These are phyloP conservation scores for Aaosphaeria arxii DNA, from an alignment of 2,329 filamentous ascomycete genomes.

Conservation along the genomic window DNA sequence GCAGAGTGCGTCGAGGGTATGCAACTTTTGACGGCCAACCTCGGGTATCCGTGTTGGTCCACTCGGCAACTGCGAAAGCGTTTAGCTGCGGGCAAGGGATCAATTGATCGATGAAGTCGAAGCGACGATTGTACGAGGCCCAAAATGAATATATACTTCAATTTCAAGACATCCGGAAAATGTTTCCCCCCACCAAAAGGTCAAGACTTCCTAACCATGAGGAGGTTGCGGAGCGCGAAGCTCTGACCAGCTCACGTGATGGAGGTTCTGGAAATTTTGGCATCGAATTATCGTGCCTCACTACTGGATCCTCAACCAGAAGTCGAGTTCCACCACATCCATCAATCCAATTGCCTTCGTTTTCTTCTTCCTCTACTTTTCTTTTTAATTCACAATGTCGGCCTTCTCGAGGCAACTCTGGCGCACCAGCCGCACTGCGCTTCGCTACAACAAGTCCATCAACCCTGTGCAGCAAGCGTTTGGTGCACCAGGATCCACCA, in stretches of 20 bases:
- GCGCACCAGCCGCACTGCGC: conserved; percentile 74
- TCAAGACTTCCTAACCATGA: too few relatives aligned
- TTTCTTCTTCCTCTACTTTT: conserved; percentile 21
- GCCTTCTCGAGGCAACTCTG: conserved; percentile 78
- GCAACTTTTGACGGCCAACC: conserved; percentile 14
- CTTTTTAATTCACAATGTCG: conserved; percentile 63
- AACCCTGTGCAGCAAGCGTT: conserved; percentile 75
- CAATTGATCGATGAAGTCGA: not conserved
- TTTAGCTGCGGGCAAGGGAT: not conserved
- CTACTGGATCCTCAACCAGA: too few relatives aligned
- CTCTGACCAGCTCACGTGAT: not conserved
- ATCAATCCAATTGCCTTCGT: conserved; percentile 9
- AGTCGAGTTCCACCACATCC: too few relatives aligned
- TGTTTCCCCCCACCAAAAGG: conserved; percentile 1
- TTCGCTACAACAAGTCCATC: conserved; percentile 60
- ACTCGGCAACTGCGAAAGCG: too few relatives aligned
- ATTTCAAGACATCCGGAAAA: conserved; percentile 3
- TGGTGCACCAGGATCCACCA: conserved; percentile 60
- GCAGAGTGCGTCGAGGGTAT: too few relatives aligned
- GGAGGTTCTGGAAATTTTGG: not conserved
- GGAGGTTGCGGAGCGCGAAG: not conserved
- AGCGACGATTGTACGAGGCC: not conserved
- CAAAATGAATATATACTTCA: not conserved
- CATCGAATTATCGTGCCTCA: too few relatives aligned
- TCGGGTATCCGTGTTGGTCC: conserved; percentile 30